Conservation (phyloP, 1,284 basidiomycete genomes). For the Melampsora americana region DNA sequence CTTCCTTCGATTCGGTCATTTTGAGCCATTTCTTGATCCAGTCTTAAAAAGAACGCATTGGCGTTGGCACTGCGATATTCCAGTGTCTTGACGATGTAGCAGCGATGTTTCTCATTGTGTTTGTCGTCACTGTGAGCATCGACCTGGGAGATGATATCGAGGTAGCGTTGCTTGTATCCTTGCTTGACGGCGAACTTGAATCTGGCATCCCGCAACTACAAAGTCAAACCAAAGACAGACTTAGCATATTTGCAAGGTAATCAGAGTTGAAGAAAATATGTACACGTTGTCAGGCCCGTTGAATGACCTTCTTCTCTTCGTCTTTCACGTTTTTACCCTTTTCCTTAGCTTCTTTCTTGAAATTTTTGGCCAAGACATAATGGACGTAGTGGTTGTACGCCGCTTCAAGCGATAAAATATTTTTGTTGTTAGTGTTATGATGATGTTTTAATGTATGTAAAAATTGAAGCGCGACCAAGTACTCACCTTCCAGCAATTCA, state of each 20-base stretch:
- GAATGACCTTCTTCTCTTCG: conserved; percentile 11
- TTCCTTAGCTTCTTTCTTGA: conserved; percentile 6
- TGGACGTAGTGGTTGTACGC: conserved; percentile 16
- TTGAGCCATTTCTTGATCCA: no score
- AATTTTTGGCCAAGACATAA: background rate
- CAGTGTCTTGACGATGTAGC: background rate
- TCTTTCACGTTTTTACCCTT: background rate
- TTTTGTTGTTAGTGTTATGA: no score
- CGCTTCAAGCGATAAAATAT: background rate
- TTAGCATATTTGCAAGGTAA: background rate
- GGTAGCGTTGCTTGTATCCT: background rate
- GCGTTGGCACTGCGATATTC: no score
- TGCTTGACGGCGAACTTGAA: background rate
- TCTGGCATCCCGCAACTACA: background rate
- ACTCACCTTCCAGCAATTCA: no score
- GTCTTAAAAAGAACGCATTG: no score
- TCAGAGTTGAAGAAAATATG: background rate
- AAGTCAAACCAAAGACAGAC: background rate
- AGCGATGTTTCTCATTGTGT: background rate
- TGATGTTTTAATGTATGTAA: no score
- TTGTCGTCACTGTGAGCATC: conserved; percentile 20
- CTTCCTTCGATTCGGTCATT: no score
- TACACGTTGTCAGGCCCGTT: conserved; percentile 7
- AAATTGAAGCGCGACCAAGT: no score
- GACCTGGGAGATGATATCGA: background rate